Percentiles rank a stretch among this genome's conserved stretches.
These are phyloP conservation scores for Pythium dissimile DNA, from an alignment of 352 stramenopile species.

Conservation along the genomic window DNA sequence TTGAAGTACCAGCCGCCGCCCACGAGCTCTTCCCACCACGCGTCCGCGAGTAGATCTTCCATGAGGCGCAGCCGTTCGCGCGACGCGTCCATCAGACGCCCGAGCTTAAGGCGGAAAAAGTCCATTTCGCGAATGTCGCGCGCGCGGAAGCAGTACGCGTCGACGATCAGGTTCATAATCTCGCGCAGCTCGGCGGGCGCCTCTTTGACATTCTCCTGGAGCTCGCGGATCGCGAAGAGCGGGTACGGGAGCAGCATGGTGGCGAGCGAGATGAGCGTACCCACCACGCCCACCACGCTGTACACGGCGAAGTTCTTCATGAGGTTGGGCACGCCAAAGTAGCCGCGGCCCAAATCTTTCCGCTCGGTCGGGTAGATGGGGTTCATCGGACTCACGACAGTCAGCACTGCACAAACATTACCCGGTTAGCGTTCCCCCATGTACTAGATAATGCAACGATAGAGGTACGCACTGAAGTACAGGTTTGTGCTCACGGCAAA, in stretches of 20 bases:
- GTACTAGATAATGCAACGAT: background rate
- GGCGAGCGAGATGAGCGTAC: conserved; percentile 55
- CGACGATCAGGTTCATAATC: conserved; percentile 76
- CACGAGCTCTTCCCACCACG: conserved; percentile 77
- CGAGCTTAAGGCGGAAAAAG: conserved; percentile 57
- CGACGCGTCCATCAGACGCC: conserved; percentile 35
- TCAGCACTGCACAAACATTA: conserved; percentile 40
- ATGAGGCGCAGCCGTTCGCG: conserved; percentile 39
- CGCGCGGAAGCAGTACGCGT: conserved; percentile 75
- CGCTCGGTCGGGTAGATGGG: conserved; percentile 37
- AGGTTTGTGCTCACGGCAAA: conserved; percentile 74
- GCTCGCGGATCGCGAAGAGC: conserved; percentile 60
- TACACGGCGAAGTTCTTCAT: conserved; percentile 70
- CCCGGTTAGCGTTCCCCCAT: background rate
- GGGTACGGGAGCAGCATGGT: conserved; percentile 61
- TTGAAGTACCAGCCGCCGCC: conserved; percentile 42
- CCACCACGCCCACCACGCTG: conserved; percentile 51
- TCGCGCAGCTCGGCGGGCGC: conserved; percentile 61
- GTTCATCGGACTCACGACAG: conserved; percentile 65
- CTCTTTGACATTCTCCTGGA: conserved; percentile 41
- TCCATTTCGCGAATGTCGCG: conserved; percentile 76
- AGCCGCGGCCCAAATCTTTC: conserved; percentile 45
- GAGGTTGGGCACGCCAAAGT: conserved; percentile 50
- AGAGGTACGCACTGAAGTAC: conserved; percentile 54
- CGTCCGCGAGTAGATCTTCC: conserved; percentile 50